These are phyloP conservation scores for Colletotrichum tropicale DNA, from an alignment of 2,329 filamentous ascomycete genomes.

Conservation along the genomic window DNA sequence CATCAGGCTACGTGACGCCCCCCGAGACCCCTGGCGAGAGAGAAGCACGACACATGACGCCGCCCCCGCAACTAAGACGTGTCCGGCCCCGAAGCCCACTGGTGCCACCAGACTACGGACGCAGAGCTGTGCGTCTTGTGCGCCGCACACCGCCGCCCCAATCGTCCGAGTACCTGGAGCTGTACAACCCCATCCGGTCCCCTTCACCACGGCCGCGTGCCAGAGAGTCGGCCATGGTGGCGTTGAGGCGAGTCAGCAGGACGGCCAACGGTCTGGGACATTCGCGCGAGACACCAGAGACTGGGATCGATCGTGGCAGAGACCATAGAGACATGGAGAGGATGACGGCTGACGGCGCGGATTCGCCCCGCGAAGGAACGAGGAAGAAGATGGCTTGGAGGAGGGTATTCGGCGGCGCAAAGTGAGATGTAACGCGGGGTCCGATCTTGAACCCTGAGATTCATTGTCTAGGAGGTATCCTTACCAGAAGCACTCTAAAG, in stretches of 20 bases:
- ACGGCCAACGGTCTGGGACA: neutral
- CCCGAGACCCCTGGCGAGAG: conserved; percentile 29
- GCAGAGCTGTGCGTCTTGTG: neutral
- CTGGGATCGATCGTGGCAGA: neutral
- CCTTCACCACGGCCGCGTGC: conserved; percentile 1
- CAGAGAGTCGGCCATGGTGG: neutral
- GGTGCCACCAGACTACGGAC: neutral
- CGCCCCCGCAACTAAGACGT: conserved; percentile 2
- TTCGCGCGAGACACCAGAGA: neutral
- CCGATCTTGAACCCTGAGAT: neutral
- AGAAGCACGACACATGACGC: neutral
- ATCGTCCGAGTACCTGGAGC: conserved; percentile 39
- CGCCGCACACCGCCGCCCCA: conserved; percentile 19
- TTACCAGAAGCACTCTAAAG: neutral
- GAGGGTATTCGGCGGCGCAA: conserved; percentile 16
- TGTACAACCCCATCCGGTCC: conserved; percentile 29
- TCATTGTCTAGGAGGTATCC: neutral
- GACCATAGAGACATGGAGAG: neutral
- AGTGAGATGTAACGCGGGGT: neutral
- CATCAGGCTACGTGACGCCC: conserved; percentile 32
- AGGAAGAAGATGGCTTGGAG: neutral
- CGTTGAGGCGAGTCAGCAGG: neutral
- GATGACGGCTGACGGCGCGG: conserved; percentile 3
- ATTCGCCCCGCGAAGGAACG: neutral
- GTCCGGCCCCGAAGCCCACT: neutral